A percentile compares a stretch with the other conserved stretches of the same genome.
Evolutionary conservation across 306 rosid genomes (phyloP).

Genomic region (Vigna angularis): DNA sequence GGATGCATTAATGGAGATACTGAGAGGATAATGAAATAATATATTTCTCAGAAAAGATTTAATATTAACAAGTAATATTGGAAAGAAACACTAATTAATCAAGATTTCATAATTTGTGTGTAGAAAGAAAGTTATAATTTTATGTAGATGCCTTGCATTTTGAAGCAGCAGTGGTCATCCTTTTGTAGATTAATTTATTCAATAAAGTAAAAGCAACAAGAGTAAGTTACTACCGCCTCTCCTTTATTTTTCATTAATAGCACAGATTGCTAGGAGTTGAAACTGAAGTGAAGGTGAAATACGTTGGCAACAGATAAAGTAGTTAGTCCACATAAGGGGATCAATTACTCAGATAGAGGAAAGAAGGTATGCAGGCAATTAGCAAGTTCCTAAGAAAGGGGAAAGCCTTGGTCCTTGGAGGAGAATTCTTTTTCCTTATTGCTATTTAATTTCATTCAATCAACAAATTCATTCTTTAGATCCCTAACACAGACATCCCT

Average conservation of each 20-base stretch:
- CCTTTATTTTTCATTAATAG: conserved; percentile 2
- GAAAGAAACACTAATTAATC: conserved; percentile 5
- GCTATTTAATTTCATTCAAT: not conserved
- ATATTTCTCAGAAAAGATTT: conserved; percentile 5
- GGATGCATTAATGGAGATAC: conserved; percentile 81
- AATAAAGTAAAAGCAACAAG: not conserved
- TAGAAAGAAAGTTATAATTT: not conserved
- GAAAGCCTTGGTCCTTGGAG: not conserved
- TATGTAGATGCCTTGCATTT: conserved; percentile 22
- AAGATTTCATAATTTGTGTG: conserved; percentile 24
- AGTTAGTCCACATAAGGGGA: not conserved
- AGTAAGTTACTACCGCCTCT: not conserved
- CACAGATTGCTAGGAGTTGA: not conserved
- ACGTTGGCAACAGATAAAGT: not conserved
- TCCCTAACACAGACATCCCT: not conserved
- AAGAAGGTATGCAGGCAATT: not conserved
- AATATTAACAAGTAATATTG: not conserved
- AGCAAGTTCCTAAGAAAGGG: not conserved
- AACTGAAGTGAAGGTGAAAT: not conserved
- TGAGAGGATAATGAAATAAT: conserved; percentile 44
- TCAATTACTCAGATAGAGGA: not conserved
- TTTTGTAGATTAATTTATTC: conserved; percentile 8
- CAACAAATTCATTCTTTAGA: not conserved
- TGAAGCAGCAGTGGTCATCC: conserved; percentile 21
- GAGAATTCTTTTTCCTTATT: not conserved